Base-by-base conservation (phyloP, 768 basidiomycete species). In the Xerocomellus chrysenteron region DNA sequence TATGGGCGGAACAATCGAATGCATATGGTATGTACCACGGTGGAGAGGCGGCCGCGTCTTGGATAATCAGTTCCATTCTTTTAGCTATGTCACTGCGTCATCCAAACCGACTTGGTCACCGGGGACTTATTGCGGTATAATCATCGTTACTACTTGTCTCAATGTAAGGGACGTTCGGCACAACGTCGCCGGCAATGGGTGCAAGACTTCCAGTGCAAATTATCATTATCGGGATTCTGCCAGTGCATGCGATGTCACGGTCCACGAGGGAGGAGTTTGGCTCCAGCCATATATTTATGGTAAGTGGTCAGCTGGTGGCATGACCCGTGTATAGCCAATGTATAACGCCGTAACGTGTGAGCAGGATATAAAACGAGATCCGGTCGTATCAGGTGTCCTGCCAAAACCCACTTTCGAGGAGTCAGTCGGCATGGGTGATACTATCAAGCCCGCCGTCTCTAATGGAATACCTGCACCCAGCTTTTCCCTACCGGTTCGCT, bases 391-490 rank as follows among this genome's bases (percentile, higher is more conserved):
- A 19, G 3, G 2, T 5, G 5, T 14, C 28, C 19, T n/a, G n/a
- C n/a, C n/a, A n/a, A 35, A 30, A 17, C 26, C 11, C 14, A 14
- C 39, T 36, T 39, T 26, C 21, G 21, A 21, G 1, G 14, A 26
- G 35, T 30, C 49, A 39, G 6, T 45, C 40, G 58, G 2, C 52
- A 65, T 69, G 60, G 7, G 50, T 6, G 56, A 61, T 2, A 12
- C 14, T 5, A 58, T 62, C 52, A 46, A 59, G 10, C 35, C 50
- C 5, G 78, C 78, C 14, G 66, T 72, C 17, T 69, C 77, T 0
- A 80, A 80, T 42, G 79, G 78, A 2, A 56, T 79, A 17, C 53
- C 73, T 4, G 61, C 70, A 21, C 79, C 80, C 4, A 62, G 48
- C 45, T 65, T 80, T 36, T 46, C 70, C 48, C 66, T 82, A 10